Percentiles rank a stretch among this genome's conserved stretches.
Conservation (phyloP, 164 flowering plant species). For the Platanus orientalis region DNA sequence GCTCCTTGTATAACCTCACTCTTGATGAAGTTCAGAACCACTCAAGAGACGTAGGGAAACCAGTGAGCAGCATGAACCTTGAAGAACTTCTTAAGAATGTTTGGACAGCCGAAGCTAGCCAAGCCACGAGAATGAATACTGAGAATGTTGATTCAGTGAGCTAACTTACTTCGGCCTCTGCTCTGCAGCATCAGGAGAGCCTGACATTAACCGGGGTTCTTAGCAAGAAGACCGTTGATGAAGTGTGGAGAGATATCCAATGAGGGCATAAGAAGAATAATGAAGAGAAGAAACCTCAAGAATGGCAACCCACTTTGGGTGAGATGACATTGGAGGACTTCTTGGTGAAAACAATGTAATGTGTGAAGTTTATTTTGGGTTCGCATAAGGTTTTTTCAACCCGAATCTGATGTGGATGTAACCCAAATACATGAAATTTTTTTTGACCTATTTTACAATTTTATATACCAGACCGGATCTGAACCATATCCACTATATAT, state of each 20-base stretch:
- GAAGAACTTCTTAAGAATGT: conserved; percentile 77
- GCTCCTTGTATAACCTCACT: conserved; percentile 69
- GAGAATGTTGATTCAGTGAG: conserved; percentile 17
- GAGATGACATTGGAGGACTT: conserved; percentile 93
- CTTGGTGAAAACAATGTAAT: too few relatives aligned
- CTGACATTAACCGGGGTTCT: conserved; percentile 37
- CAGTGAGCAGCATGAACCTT: conserved; percentile 72
- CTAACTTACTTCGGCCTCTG: conserved; percentile 15
- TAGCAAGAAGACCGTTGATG: conserved; percentile 80
- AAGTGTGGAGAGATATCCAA: conserved; percentile 85
- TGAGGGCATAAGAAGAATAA: conserved; percentile 31
- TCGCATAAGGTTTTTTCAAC: too few relatives aligned
- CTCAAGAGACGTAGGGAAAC: conserved; percentile 68
- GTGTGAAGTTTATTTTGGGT: too few relatives aligned
- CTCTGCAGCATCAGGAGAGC: conserved; percentile 64
- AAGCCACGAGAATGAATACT: conserved; percentile 27
- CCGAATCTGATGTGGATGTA: too few relatives aligned
- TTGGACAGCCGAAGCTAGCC: conserved; percentile 54
- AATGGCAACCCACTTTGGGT: conserved; percentile 63
- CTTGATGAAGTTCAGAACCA: conserved; percentile 72
- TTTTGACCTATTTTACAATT: too few relatives aligned
- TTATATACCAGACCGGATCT: too few relatives aligned
- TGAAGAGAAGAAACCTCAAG: conserved; percentile 31
- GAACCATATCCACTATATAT: too few relatives aligned
- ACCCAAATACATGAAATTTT: too few relatives aligned